Percentiles rank a stretch among this genome's conserved stretches.
Conservation (phyloP, 106 monocot species). For the Phalaenopsis equestris region DNA sequence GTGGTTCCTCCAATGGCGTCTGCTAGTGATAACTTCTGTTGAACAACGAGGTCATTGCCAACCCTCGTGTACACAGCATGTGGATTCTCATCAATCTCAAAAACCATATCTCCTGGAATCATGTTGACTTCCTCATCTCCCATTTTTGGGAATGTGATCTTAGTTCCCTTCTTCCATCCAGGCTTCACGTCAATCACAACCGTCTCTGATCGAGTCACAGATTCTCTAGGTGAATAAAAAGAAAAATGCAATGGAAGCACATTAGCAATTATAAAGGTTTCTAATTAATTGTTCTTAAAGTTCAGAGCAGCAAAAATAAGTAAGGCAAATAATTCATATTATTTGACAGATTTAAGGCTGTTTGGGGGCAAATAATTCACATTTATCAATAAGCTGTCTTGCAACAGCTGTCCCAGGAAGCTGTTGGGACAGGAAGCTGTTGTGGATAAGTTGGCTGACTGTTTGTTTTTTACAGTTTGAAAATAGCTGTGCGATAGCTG, state of each 20-base stretch:
- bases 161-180: conserved; percentile 72
- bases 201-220: conserved; percentile 22
- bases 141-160: conserved; percentile 60
- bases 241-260: too few species aligned
- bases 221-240: not conserved
- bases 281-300: too few species aligned
- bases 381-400: too few species aligned
- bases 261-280: not conserved
- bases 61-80: conserved; percentile 43
- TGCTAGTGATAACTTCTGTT: conserved; percentile 32
- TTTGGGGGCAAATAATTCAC: too few species aligned
- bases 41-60: conserved; percentile 47
- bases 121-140: conserved; percentile 35
- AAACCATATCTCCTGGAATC: conserved; percentile 38
- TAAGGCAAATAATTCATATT: too few species aligned
- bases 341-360: too few species aligned
- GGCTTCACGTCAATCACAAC: conserved; percentile 56
- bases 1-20: conserved; percentile 56
- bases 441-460: too few species aligned
- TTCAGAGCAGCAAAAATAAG: too few species aligned
- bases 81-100: conserved; percentile 55
- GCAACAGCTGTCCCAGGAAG: too few species aligned
- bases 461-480: too few species aligned
- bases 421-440: too few species aligned
- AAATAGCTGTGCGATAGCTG: too few species aligned